Evolutionary conservation across 768 basidiomycete species (phyloP).

Genomic region (Leccinum aurantiacum): DNA sequence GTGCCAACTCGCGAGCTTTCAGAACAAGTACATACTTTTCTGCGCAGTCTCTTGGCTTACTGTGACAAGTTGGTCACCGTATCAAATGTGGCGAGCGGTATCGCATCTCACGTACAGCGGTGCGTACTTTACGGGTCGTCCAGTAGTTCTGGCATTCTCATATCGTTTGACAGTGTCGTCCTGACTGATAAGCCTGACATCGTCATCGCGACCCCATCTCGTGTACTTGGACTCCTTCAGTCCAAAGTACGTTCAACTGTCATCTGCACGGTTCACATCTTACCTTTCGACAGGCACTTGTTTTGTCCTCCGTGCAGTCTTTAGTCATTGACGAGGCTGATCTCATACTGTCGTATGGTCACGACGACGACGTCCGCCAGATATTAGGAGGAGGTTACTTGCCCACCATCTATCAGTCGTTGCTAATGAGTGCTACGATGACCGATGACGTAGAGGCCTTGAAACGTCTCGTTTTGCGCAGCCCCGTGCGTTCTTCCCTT

Average conservation of each 20-base stretch:
- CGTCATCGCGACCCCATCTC: constrained; percentile 76
- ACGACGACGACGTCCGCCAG: constrained; percentile 83
- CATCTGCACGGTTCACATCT: neutral
- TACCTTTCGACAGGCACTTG: constrained; percentile 52
- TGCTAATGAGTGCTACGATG: constrained; percentile 97
- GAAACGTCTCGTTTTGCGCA: constrained; percentile 86
- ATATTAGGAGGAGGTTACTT: constrained; percentile 68
- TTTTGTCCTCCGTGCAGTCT: constrained; percentile 67
- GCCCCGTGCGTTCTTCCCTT: constrained; percentile 60
- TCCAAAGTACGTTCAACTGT: constrained; percentile 51
- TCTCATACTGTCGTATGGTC: constrained; percentile 94
- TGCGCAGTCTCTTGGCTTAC: constrained; percentile 67
- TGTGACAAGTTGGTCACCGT: constrained; percentile 74
- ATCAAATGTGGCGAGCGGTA: constrained; percentile 76
- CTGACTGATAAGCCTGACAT: constrained; percentile 77
- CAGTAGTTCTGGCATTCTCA: neutral
- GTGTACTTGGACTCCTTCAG: constrained; percentile 64
- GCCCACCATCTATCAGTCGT: constrained; percentile 84
- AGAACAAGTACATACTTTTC: constrained; percentile 79
- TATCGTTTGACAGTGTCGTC: constrained; percentile 38
- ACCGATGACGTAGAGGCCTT: constrained; percentile 92
- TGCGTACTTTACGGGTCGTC: constrained; percentile 29
- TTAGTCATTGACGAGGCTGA: constrained; percentile 98
- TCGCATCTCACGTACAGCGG: constrained; percentile 71
- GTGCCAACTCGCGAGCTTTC: constrained; percentile 93